Conservation (phyloP, 2,329 filamentous ascomycete species). For the Chaetomium globosum region DNA sequence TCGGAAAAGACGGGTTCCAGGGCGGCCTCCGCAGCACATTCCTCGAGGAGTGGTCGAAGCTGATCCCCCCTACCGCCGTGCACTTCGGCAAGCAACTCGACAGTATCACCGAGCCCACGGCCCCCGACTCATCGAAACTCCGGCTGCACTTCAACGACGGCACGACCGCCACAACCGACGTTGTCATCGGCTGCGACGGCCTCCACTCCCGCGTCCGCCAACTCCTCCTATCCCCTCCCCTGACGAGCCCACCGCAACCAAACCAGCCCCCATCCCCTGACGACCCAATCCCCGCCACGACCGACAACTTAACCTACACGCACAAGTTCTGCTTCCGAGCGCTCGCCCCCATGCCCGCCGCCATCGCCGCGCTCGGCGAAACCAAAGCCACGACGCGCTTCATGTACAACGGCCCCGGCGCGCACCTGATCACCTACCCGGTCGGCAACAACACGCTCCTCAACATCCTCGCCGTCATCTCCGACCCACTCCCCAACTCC, state of each 20-base stretch:
- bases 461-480: constrained; percentile 57
- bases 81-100: constrained; percentile 43
- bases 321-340: constrained; percentile 65
- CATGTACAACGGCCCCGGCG: constrained; percentile 60
- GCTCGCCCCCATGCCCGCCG: constrained; percentile 61
- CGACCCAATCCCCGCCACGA: constrained; percentile 28
- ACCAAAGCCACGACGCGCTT: constrained; percentile 52
- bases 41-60: constrained; percentile 44
- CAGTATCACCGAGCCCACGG: constrained; percentile 28
- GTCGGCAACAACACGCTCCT: constrained; percentile 58
- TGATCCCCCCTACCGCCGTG: constrained; percentile 39
- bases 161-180: constrained; percentile 25
- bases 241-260: background rate
- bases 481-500: constrained; percentile 37
- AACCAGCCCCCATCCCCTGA: constrained; percentile 26
- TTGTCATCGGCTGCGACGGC: constrained; percentile 65
- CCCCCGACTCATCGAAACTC: constrained; percentile 26
- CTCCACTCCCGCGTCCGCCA: constrained; percentile 60
- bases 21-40: constrained; percentile 48
- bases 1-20: constrained; percentile 49
- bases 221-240: constrained; percentile 56
- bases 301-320: constrained; percentile 50
- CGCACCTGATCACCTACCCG: constrained; percentile 64
- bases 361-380: constrained; percentile 51
- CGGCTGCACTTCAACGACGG: constrained; percentile 42